phyloP scores from a whole-genome alignment of 805 yeast species.

The Candida tibetensis region DNA sequence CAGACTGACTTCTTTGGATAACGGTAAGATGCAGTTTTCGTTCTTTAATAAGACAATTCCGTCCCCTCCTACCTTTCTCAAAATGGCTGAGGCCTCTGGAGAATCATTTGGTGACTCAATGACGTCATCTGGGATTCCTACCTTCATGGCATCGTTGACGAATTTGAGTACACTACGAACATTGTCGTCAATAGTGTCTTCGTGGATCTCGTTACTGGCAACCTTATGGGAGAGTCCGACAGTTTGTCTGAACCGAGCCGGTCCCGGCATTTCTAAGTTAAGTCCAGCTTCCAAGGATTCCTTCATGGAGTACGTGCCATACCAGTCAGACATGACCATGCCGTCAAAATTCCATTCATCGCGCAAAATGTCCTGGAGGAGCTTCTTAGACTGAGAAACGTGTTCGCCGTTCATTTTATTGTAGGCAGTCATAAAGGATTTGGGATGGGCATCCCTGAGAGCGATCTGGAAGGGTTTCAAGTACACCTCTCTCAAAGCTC shows the following conservation, averaged over 20 bases:
- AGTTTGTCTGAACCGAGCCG: constrained; percentile 45
- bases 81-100: constrained; percentile 18
- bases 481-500: constrained; percentile 66
- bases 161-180: constrained; percentile 47
- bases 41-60: constrained; percentile 58
- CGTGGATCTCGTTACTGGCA: constrained; percentile 37
- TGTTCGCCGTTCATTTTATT: constrained; percentile 63
- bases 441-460: constrained; percentile 49
- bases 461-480: constrained; percentile 64
- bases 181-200: constrained; percentile 44
- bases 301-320: constrained; percentile 49
- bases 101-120: constrained; percentile 42
- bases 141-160: constrained; percentile 40
- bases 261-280: constrained; percentile 70
- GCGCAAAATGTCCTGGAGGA: constrained; percentile 47
- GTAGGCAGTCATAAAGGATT: constrained; percentile 59
- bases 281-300: constrained; percentile 53
- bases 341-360: constrained; percentile 60
- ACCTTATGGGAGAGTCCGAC: constrained; percentile 43
- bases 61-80: constrained; percentile 36
- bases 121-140: constrained; percentile 40
- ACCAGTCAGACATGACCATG: constrained; percentile 62
- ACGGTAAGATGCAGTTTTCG: constrained; percentile 46
- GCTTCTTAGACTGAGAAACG: constrained; percentile 43
- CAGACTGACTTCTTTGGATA: constrained; percentile 22